A percentile compares a stretch with the other conserved stretches of the same genome.
Evolutionary conservation across 2,329 filamentous ascomycete genomes (phyloP).

Genomic region (Venturia nashicola): DNA sequence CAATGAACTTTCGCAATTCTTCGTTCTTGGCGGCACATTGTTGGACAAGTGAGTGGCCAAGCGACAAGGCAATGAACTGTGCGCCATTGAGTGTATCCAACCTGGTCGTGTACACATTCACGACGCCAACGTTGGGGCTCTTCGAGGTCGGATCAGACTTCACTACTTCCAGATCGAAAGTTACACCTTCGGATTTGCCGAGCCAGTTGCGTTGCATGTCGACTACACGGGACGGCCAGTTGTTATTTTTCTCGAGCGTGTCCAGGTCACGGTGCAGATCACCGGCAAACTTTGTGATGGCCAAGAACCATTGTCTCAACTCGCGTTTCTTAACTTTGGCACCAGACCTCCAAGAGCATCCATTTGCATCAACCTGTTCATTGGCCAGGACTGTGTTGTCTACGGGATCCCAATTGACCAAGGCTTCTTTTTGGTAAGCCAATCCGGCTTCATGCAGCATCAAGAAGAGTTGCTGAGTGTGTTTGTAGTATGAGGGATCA

Average conservation of each 20-base stretch:
- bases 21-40: slow-evolving; percentile 46
- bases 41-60: slow-evolving; percentile 57
- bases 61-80: slow-evolving; percentile 70
- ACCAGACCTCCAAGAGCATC: slow-evolving; percentile 76
- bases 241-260: slow-evolving; percentile 45
- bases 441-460: slow-evolving; percentile 61
- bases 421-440: slow-evolving; percentile 69
- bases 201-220: slow-evolving; percentile 84
- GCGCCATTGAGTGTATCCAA: slow-evolving; percentile 81
- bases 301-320: slow-evolving; percentile 82
- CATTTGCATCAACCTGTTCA: slow-evolving; percentile 82
- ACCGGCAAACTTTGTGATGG: slow-evolving; percentile 68
- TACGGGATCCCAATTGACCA: slow-evolving; percentile 84
- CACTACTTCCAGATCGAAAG: slow-evolving; percentile 32
- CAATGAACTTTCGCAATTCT: slow-evolving; percentile 55
- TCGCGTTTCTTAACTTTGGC: slow-evolving; percentile 69
- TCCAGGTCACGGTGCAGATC: slow-evolving; percentile 60
- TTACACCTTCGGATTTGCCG: slow-evolving; percentile 62
- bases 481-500: slow-evolving; percentile 75
- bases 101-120: slow-evolving; percentile 73
- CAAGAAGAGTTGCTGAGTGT: slow-evolving; percentile 77
- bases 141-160: slow-evolving; percentile 16
- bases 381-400: slow-evolving; percentile 86
- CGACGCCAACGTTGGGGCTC: slow-evolving; percentile 26
- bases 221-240: slow-evolving; percentile 74